Percentiles rank a stretch among this genome's conserved stretches.
Evolutionary conservation across 2,329 filamentous ascomycete species (phyloP).

Genomic region (Pestalotiopsis sp.): DNA sequence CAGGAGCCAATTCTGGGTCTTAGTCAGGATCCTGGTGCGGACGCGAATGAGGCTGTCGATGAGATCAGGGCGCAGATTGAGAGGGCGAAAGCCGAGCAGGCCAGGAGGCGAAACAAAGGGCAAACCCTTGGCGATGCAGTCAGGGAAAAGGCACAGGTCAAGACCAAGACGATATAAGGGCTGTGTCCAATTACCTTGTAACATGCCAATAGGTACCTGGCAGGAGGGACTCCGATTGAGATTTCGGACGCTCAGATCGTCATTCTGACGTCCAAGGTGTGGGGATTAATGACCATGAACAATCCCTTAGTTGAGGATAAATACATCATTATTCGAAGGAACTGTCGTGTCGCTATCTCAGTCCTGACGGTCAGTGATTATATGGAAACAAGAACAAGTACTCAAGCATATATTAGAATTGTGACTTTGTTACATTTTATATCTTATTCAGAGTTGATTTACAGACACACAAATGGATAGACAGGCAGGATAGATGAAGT

Average conservation of each 20-base stretch:
- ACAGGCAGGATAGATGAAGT: neutral
- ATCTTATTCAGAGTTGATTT: neutral
- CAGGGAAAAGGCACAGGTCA: neutral
- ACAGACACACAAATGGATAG: neutral
- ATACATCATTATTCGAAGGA: too few species aligned
- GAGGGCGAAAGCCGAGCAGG: conserved; percentile 47
- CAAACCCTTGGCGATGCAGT: neutral
- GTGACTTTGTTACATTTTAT: too few species aligned
- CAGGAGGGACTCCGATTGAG: too few species aligned
- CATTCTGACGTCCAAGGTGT: too few species aligned
- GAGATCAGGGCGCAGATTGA: conserved; percentile 78
- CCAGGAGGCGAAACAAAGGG: conserved; percentile 31
- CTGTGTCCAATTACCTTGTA: neutral
- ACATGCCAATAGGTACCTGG: too few species aligned
- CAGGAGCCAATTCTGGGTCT: conserved; percentile 74
- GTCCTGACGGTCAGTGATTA: neutral
- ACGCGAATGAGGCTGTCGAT: conserved; percentile 76
- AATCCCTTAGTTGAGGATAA: too few species aligned
- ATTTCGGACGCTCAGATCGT: too few species aligned
- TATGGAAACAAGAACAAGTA: neutral
- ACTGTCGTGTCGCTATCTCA: neutral
- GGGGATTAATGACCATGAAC: too few species aligned
- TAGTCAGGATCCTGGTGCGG: conserved; percentile 73
- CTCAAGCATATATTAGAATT: neutral
- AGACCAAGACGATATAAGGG: neutral